phyloP scores from a whole-genome alignment of 805 yeast species.

The Metschnikowia continentalis region DNA sequence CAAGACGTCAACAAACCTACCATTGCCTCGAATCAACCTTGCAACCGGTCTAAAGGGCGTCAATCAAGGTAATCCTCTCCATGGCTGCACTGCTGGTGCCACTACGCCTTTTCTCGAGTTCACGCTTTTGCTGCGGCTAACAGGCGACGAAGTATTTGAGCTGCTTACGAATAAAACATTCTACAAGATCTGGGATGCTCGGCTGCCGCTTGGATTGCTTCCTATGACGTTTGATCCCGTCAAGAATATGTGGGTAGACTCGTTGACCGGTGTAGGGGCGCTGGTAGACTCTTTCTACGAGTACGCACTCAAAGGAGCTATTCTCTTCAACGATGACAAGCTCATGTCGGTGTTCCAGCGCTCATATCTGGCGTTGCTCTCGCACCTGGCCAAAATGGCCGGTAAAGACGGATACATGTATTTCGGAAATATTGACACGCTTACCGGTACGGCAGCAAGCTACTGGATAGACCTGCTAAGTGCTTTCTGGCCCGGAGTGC shows the following conservation, averaged over 20 bases:
- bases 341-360: conserved; percentile 53
- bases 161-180: conserved; percentile 57
- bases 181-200: conserved; percentile 63
- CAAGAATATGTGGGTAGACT: conserved; percentile 51
- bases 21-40: conserved; percentile 76
- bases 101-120: conserved; percentile 80
- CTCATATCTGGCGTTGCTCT: conserved; percentile 53
- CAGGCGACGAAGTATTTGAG: conserved; percentile 72
- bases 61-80: conserved; percentile 31
- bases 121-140: conserved; percentile 66
- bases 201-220: conserved; percentile 58
- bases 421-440: conserved; percentile 56
- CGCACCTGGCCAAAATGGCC: conserved; percentile 32
- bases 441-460: conserved; percentile 46
- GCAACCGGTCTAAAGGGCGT: conserved; percentile 35
- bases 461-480: conserved; percentile 82
- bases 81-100: conserved; percentile 80
- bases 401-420: conserved; percentile 23
- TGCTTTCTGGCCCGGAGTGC: conserved; percentile 87
- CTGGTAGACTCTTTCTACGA: conserved; percentile 89
- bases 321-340: conserved; percentile 60
- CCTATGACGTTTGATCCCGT: conserved; percentile 75
- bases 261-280: conserved; percentile 81
- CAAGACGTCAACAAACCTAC: conserved; percentile 59
- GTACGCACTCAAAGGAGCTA: conserved; percentile 73